Evolutionary conservation across 2,329 filamentous ascomycete species (phyloP).

Genomic region (Davidsoniella virescens): DNA sequence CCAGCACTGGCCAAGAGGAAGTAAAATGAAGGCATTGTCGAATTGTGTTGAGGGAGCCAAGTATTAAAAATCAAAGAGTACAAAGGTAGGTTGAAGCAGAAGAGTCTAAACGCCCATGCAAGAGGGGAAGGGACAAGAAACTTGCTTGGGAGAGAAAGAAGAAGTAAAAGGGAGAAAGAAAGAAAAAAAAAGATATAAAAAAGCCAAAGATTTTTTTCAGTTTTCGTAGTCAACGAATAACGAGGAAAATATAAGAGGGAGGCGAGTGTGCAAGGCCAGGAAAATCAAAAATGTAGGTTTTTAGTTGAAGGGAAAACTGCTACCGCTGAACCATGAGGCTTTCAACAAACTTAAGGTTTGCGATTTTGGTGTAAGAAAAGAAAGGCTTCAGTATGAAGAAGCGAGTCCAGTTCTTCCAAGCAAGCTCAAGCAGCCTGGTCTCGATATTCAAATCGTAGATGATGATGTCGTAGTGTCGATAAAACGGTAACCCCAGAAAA

Average conservation of each 20-base stretch:
- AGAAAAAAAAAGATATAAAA: not conserved
- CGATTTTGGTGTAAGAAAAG: too few species aligned
- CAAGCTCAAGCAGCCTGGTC: too few species aligned
- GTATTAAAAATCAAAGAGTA: not conserved
- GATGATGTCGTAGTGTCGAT: not conserved
- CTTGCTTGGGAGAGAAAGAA: not conserved
- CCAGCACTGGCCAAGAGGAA: not conserved
- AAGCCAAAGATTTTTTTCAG: not conserved
- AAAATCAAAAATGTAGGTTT: too few species aligned
- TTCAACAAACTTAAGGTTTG: too few species aligned
- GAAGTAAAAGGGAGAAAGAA: not conserved
- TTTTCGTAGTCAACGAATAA: too few species aligned
- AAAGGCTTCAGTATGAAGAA: too few species aligned
- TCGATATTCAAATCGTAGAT: too few species aligned
- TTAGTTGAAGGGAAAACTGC: too few species aligned
- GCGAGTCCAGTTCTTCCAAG: too few species aligned
- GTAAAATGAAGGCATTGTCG: not conserved
- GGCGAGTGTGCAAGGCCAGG: too few species aligned
- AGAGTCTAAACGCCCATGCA: not conserved
- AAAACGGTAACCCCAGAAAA: not conserved
- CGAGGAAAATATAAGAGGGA: too few species aligned
- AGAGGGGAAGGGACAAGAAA: conserved; percentile 1
- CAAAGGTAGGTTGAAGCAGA: conserved; percentile 1
- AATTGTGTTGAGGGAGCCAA: not conserved
- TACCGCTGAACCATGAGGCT: too few species aligned